Evolutionary conservation across 2,329 filamentous ascomycete species (phyloP).

Genomic region (Rutstroemia sp.): DNA sequence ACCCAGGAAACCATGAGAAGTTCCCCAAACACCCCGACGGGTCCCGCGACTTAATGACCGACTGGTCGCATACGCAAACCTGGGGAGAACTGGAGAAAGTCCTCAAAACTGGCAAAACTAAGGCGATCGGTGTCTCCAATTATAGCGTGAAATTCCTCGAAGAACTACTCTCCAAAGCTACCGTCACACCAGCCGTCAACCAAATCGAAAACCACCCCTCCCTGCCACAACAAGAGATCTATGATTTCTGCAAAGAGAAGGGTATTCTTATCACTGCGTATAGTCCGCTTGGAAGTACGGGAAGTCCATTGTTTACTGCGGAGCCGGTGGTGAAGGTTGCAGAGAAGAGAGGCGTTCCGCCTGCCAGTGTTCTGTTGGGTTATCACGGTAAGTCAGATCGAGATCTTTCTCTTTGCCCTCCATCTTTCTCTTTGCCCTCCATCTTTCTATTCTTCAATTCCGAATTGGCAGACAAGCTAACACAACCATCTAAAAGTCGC

Average conservation of each 20-base stretch:
- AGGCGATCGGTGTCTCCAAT: slow-evolving; percentile 39
- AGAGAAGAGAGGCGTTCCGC: slow-evolving; percentile 52
- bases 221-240: slow-evolving; percentile 45
- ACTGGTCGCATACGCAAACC: slow-evolving; percentile 65
- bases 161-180: slow-evolving; percentile 33
- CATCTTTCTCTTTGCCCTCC: background rate
- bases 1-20: slow-evolving; percentile 55
- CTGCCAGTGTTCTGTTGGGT: slow-evolving; percentile 60
- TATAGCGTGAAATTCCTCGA: slow-evolving; percentile 31
- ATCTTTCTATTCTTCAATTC: background rate
- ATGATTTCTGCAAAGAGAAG: slow-evolving; percentile 42
- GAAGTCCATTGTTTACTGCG: slow-evolving; percentile 45
- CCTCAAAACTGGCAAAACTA: slow-evolving; percentile 49
- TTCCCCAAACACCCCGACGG: slow-evolving; percentile 72
- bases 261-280: slow-evolving; percentile 47
- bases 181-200: slow-evolving; percentile 45
- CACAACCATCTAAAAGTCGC: slow-evolving; percentile 44
- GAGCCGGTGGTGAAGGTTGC: slow-evolving; percentile 55
- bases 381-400: slow-evolving; percentile 53
- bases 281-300: slow-evolving; percentile 34
- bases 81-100: slow-evolving; percentile 72
- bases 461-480: background rate
- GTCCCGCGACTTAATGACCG: slow-evolving; percentile 61
- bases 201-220: slow-evolving; percentile 56
- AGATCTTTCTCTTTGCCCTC: background rate